phyloP scores from a whole-genome alignment of 1,284 basidiomycete species.

The Puccinia novopanici region DNA sequence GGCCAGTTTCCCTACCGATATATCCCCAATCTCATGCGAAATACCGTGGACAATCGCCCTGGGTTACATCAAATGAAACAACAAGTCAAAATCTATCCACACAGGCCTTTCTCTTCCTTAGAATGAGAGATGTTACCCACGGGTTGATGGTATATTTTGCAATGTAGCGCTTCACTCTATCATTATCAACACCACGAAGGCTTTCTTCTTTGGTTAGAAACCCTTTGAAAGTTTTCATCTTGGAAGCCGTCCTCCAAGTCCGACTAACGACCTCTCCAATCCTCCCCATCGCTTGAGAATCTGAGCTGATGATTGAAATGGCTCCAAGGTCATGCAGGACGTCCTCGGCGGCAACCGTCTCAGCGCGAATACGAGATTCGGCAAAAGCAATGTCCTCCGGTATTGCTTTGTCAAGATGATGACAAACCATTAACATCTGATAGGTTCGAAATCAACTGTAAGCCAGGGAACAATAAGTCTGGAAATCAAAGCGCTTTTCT shows the following conservation, averaged over 20 bases:
- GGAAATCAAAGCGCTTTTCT: constrained; percentile 56
- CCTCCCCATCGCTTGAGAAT: constrained; percentile 96
- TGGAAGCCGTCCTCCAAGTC: constrained; percentile 96
- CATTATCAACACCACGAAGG: constrained; percentile 73
- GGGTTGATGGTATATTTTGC: constrained; percentile 98
- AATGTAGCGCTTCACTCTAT: constrained; percentile 94
- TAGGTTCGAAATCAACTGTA: background rate
- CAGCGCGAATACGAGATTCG: constrained; percentile 92
- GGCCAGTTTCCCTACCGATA: constrained; percentile 79
- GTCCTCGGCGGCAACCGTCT: constrained; percentile 97
- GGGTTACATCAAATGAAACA: constrained; percentile 15
- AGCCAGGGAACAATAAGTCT: background rate
- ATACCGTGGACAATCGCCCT: constrained; percentile 94
- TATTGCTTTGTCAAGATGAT: constrained; percentile 58
- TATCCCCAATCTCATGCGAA: constrained; percentile 79
- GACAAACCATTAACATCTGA: constrained; percentile 88
- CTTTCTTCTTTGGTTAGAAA: constrained; percentile 71
- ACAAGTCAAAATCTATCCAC: background rate
- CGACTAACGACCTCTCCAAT: constrained; percentile 91
- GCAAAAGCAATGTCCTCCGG: constrained; percentile 94
- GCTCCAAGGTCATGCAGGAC: constrained; percentile 91
- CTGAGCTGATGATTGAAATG: constrained; percentile 90
- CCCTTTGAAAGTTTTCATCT: constrained; percentile 81
- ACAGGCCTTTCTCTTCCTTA: background rate
- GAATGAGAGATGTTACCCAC: constrained; percentile 64